phyloP scores from a whole-genome alignment of 106 monocot genomes.

The Dendrobium officinale region DNA sequence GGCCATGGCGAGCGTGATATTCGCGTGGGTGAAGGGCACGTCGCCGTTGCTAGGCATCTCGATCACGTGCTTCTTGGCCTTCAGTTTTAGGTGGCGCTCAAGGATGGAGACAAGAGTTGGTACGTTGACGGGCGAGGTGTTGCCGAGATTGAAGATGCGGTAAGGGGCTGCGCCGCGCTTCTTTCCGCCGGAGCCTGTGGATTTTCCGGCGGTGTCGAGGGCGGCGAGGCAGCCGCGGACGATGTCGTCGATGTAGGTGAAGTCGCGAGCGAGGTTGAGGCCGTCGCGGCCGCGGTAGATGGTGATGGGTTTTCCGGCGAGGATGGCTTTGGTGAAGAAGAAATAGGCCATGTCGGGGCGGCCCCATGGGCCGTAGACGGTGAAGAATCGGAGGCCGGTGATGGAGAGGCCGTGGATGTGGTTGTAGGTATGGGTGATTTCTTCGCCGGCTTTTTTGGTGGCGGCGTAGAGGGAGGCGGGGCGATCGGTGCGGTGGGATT shows the following conservation, averaged over 20 bases:
- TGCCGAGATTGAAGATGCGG: conserved; percentile 19
- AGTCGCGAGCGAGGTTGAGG: conserved; percentile 40
- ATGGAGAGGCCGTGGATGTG: conserved; percentile 91
- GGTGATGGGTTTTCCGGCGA: conserved; percentile 28
- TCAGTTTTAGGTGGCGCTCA: conserved; percentile 15
- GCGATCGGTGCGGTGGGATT: conserved; percentile 48
- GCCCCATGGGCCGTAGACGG: conserved; percentile 82
- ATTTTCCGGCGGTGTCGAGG: conserved; percentile 31
- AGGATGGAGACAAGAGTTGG: conserved; percentile 18
- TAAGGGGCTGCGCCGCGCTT: conserved; percentile 17
- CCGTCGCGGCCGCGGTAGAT: conserved; percentile 24
- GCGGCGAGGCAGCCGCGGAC: conserved; percentile 39
- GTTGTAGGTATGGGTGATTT: conserved; percentile 62
- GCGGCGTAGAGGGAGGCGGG: conserved; percentile 69
- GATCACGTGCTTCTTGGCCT: conserved; percentile 25
- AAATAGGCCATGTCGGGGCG: conserved; percentile 86
- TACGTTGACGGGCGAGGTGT: conserved; percentile 23
- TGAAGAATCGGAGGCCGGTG: conserved; percentile 76
- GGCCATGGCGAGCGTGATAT: conserved; percentile 16
- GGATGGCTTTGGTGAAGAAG: conserved; percentile 43
- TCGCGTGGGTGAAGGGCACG: conserved; percentile 24
- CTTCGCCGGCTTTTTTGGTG: conserved; percentile 71
- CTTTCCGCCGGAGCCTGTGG: conserved; percentile 14
- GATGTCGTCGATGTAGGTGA: conserved; percentile 58
- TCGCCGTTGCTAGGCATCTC: conserved; percentile 26